phyloP scores from a whole-genome alignment of 352 stramenopile species.

The Pythium rhizo-oryzae region DNA sequence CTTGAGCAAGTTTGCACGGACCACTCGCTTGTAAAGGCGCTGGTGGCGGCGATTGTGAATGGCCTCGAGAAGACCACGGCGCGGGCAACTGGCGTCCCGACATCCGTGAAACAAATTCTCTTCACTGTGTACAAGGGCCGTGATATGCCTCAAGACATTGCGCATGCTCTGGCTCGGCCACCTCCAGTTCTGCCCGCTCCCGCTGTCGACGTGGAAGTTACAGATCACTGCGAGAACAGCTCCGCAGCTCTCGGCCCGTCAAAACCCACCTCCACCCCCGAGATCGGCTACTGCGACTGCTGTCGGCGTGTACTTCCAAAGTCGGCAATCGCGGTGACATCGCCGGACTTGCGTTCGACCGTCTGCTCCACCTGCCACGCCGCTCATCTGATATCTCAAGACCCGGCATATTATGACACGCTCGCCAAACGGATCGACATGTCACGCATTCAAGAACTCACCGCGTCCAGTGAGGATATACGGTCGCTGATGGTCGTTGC shows the following conservation, averaged over 20 bases:
- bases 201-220: neutral
- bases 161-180: no score
- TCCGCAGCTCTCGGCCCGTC: neutral
- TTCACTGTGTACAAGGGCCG: no score
- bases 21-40: neutral
- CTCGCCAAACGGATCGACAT: neutral
- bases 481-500: neutral
- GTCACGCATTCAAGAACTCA: neutral
- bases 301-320: neutral
- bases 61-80: neutral
- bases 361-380: neutral
- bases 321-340: neutral
- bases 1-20: neutral
- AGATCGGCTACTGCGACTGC: neutral
- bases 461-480: neutral
- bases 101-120: no score
- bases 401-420: neutral
- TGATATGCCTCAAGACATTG: no score
- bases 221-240: neutral
- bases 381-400: neutral
- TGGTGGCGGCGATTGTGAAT: neutral
- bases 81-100: neutral
- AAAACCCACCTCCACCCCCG: neutral
- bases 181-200: no score
- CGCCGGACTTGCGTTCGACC: neutral